These are phyloP conservation scores for Rheum nobile DNA, from an alignment of 148 eudicot species.

Conservation along the genomic window DNA sequence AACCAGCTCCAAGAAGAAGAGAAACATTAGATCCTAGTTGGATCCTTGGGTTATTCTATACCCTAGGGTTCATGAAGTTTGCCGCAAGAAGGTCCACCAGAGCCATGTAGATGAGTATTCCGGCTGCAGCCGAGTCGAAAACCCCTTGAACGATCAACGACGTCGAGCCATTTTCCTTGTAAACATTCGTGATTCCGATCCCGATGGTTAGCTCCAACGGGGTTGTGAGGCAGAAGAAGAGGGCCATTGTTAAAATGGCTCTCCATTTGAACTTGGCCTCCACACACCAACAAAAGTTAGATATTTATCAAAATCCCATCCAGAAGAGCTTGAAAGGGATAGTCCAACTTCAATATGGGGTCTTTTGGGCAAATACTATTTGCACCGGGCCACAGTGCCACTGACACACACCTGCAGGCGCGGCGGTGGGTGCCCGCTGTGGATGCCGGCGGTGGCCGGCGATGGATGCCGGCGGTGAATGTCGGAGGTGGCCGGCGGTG, in stretches of 20 bases:
- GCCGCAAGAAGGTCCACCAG: conserved; percentile 65
- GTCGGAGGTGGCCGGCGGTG: too few relatives aligned
- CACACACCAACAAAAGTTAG: background rate
- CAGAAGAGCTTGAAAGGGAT: too few relatives aligned
- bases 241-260: conserved; percentile 36
- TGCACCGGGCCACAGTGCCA: too few relatives aligned
- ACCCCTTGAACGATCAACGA: conserved; percentile 53
- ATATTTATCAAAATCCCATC: too few relatives aligned
- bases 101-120: conserved; percentile 65
- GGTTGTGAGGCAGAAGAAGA: conserved; percentile 58
- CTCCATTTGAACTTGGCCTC: conserved; percentile 48
- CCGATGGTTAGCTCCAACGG: conserved; percentile 51
- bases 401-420: too few relatives aligned
- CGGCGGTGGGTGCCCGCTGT: too few relatives aligned
- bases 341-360: too few relatives aligned
- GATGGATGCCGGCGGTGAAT: too few relatives aligned
- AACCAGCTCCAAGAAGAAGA: conserved; percentile 51
- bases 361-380: too few relatives aligned
- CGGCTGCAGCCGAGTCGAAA: conserved; percentile 49
- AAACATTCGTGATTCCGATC: conserved; percentile 33
- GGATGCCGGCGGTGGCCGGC: too few relatives aligned
- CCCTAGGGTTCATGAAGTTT: conserved; percentile 61
- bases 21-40: conserved; percentile 44
- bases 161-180: conserved; percentile 30
- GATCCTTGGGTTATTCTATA: conserved; percentile 40